Evolutionary conservation across 768 basidiomycete genomes (phyloP), one percentile per base, ranked within the genome.

Genomic region (Suillus alpinus): DNA sequence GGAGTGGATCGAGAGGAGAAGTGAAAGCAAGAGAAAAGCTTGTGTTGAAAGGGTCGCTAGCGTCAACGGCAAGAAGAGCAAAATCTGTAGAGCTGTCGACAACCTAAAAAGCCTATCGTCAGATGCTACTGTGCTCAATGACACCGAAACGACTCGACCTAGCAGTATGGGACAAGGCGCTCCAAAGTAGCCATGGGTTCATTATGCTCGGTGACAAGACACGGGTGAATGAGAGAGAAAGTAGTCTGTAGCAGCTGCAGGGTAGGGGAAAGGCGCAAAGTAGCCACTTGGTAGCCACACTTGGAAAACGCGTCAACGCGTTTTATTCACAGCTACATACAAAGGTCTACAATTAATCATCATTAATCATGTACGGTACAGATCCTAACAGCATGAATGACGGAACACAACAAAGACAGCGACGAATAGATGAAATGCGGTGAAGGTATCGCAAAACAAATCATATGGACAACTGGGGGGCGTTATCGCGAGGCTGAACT

Each of bases 51-150:
- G 82, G 13, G 93, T 93, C 51, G 89, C 89, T 61, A 94, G 80
- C 18, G 92, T 94, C 62, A 94, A 78, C 1, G 92, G 92, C 55
- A 94, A 83, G 73, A 88, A 94, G 34, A 94, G 81, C 52, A 94
- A 78, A 65, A 94, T 91, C 70, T 94, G 92, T 37, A 89, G 68
- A 61, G 84, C 89, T 46, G 90, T 93, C 10, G 87, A 88, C 59
- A 92, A 76, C 68, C 91, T 91, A 70, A 34, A 52, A 20, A 57
- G 67, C 8, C 59, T 59, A 50, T 51, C 13, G n/a, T 56, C n/a
- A 40, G 29, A 59, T 31, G 59, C 9, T 59, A 58, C 55, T 44
- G 56, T 20, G 37, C 7, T 40, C 53, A 55, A 55, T 13, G 62
- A 52, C 31, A 37, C 16, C 18, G 47, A 34, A 6, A 14, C 57